Base-by-base conservation (phyloP, 495 filamentous ascomycete genomes). In the Haplographium delicatum region DNA sequence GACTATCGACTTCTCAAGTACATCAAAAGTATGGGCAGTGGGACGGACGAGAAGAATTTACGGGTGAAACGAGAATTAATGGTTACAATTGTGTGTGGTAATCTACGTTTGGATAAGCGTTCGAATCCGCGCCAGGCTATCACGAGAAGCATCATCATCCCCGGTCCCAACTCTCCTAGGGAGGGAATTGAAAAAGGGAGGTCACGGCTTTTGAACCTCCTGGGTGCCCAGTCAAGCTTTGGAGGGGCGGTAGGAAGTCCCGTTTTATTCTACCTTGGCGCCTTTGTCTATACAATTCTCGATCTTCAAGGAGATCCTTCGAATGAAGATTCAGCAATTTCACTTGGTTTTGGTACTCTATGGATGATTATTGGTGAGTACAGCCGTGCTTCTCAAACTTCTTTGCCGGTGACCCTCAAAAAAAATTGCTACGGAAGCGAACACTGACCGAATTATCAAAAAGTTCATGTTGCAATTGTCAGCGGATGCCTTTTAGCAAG, bases 181-280 rank as follows among this genome's bases (percentile, higher is more conserved):
- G 22, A 45, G 13, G 41, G 42, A 4, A 20, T 34, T 25, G 46
- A 49, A 31, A 55, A 55, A 25, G 22, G 27, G 1, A 34, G 37
- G 30, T 43, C 52, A 23, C 34, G 52, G 15, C 40, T 55, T 4
- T 24, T 55, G 15, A 55, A 55, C 31, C 23, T 55, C 1, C 8
- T 55, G 7, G 52, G 45, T 2, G 44, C 52, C 2, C 52, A 55
- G 31, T 44, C 44, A 1, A 64, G 65, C 30, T 76, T 75, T 41
- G 73, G 73, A n/a, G 58, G 65, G 37, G 58, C 69, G 4, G 62
- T 75, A 15, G 73, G 73, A 10, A 68, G 68, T 13, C 72, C 73
- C 0, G 64, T 76, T 0, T 48, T 72, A 1, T 74, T 76, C 54
- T 76, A 72, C 47, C 50, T 71, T 0, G 71, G 73, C 2, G 60